A percentile compares a stretch with the other conserved stretches of the same genome.
Conservation (phyloP, 306 rosid species). For the Phaseolus lunatus region DNA sequence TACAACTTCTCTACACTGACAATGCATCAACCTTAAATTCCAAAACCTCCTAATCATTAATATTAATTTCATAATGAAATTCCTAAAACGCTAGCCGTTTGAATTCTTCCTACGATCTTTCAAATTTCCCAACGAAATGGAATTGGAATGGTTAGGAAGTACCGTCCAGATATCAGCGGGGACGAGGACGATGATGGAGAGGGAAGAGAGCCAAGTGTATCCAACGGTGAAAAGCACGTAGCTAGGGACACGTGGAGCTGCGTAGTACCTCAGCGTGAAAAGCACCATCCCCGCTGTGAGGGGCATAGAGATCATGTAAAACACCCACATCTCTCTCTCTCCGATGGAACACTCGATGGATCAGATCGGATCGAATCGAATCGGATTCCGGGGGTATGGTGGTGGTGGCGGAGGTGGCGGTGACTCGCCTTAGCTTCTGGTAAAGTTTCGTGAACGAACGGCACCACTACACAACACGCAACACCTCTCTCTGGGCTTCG, state of each 20-base stretch:
- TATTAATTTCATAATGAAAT: not conserved
- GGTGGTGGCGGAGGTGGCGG: not conserved
- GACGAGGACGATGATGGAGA: slow-evolving; percentile 95
- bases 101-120: not conserved
- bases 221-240: slow-evolving; percentile 92
- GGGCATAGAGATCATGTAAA: slow-evolving; percentile 92
- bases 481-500: not conserved
- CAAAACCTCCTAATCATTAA: not conserved
- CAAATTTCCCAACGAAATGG: not conserved
- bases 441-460: not conserved
- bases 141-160: not conserved
- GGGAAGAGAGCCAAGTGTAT: slow-evolving; percentile 93
- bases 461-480: not conserved
- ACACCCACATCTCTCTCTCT: slow-evolving; percentile 77
- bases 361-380: not conserved
- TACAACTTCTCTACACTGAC: not conserved
- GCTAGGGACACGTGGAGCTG: slow-evolving; percentile 88
- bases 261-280: slow-evolving; percentile 78
- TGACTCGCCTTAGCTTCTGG: not conserved
- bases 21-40: not conserved
- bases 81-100: not conserved
- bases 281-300: slow-evolving; percentile 86
- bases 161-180: slow-evolving; percentile 99
- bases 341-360: not conserved
- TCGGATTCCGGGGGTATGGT: not conserved